Evolutionary conservation across 1,139 yeast species (phyloP), one percentile per base, ranked within the genome.

Genomic region (Zygosaccharomyces pseudobailii): DNA sequence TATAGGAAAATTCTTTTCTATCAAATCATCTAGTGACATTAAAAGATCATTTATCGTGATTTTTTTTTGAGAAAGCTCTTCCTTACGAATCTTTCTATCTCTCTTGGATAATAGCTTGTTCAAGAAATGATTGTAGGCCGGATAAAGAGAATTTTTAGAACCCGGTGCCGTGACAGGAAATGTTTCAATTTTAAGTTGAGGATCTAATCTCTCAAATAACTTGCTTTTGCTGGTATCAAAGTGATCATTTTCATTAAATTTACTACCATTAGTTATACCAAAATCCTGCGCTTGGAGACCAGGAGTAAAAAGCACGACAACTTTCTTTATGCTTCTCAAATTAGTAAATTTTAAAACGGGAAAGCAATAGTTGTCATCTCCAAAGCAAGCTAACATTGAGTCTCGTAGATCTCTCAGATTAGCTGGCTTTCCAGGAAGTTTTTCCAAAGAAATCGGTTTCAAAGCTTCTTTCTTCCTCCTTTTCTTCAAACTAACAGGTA

Each of bases 221-320:
- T 20, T 40, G 8, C 46, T 79, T 64, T 5, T 71, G 64, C 34
- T 69, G 55, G 1, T 65, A 57, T 54, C 82, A 81, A 6, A 36
- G 5, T 43, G 33, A 19, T 63, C 62, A 32, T 55, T 46, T 49
- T 55, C n/a, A 47, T 53, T 27, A 53, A 56, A 40, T 46, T 43
- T 46, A 9, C 46, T 40, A 33, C 36, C 50, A 6, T 35, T 36
- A 31, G 48, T 43, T 27, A 40, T 38, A 27, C 40, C 74, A 55
- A 80, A 75, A 46, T 73, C 73, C 3, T 64, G 62, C 4, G 71
- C 65, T n/a, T 75, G 72, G 3, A 88, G 61, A 0, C 95, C 95
- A 0, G 92, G 88, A 2, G 80, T 75, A 47, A 82, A 69, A 9
- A 87, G 68, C n/a, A 80, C 70, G 0, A 87, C 81, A 3, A 84